Percentiles rank a stretch among this genome's conserved stretches.
phyloP scores from a whole-genome alignment of 1,284 basidiomycete genomes.

The Apiotrichum gracile region DNA sequence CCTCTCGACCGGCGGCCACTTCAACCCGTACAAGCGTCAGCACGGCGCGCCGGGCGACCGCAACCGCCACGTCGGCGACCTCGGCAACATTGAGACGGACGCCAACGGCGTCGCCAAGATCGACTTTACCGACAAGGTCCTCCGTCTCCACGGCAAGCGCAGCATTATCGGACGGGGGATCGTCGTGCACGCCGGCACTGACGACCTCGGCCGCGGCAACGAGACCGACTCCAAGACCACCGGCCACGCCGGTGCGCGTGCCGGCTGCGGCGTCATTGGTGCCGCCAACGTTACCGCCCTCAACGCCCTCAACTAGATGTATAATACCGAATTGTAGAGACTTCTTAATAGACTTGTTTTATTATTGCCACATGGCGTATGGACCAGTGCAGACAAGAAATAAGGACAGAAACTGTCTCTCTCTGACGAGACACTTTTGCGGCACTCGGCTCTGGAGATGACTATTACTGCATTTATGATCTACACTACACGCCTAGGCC shows the following conservation, averaged over 20 bases:
- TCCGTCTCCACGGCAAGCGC: slow-evolving; percentile 5
- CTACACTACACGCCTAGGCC: neutral
- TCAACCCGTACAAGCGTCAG: slow-evolving; percentile 11
- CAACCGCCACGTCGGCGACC: slow-evolving; percentile 14
- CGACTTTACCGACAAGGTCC: slow-evolving; percentile 5
- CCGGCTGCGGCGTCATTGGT: slow-evolving; percentile 11
- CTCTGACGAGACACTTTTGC: too few species aligned
- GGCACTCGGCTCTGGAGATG: too few species aligned
- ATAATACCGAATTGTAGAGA: too few species aligned
- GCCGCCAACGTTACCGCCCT: neutral
- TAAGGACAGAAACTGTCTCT: too few species aligned
- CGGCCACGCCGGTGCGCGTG: slow-evolving; percentile 14
- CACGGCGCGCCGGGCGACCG: slow-evolving; percentile 14
- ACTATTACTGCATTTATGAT: too few species aligned
- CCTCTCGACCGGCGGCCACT: slow-evolving; percentile 7
- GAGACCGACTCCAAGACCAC: slow-evolving; percentile 10
- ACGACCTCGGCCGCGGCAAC: slow-evolving; percentile 15
- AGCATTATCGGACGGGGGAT: slow-evolving; percentile 9
- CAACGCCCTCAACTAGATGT: neutral
- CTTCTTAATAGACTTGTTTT: too few species aligned
- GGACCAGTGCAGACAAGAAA: too few species aligned
- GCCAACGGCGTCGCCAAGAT: slow-evolving; percentile 4
- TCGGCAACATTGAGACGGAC: slow-evolving; percentile 14
- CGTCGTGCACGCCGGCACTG: slow-evolving; percentile 13
- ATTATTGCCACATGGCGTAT: too few species aligned